A percentile compares a stretch with the other conserved stretches of the same genome.
Evolutionary conservation across 305 asterid species (phyloP).

Genomic region (Fraxinus sp.): DNA sequence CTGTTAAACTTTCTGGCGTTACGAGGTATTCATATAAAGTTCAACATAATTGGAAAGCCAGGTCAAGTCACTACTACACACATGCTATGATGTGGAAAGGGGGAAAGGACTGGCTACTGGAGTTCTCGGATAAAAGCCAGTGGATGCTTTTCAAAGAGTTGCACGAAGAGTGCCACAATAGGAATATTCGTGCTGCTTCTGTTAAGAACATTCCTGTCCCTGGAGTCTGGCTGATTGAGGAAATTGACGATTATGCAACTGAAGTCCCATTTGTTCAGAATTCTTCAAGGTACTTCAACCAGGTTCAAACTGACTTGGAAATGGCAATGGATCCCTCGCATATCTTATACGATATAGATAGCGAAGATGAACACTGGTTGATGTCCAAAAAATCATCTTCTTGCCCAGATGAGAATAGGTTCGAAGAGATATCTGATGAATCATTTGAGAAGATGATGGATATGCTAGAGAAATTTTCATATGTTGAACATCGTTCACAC

Average conservation of each 20-base stretch:
- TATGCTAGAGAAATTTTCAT: conserved; percentile 78
- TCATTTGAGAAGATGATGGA: conserved; percentile 70
- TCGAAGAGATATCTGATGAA: conserved; percentile 63
- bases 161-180: conserved; percentile 86
- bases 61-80: conserved; percentile 84
- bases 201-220: conserved; percentile 95
- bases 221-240: conserved; percentile 82
- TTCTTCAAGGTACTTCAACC: conserved; percentile 60
- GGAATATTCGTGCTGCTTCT: conserved; percentile 95
- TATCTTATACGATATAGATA: conserved; percentile 82
- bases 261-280: conserved; percentile 55
- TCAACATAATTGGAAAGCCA: conserved; percentile 73
- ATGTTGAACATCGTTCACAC: conserved; percentile 58
- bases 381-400: conserved; percentile 26
- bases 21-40: conserved; percentile 76
- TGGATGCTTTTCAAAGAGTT: conserved; percentile 95
- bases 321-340: conserved; percentile 85
- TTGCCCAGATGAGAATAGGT: conserved; percentile 25
- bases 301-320: conserved; percentile 84
- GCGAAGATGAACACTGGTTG: conserved; percentile 90
- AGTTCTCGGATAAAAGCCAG: conserved; percentile 89
- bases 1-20: conserved; percentile 68
- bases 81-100: conserved; percentile 99
- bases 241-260: conserved; percentile 46
- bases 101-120: conserved; percentile 95